Base-by-base conservation (phyloP, 345 rosid genomes). In the Punica granatum region DNA sequence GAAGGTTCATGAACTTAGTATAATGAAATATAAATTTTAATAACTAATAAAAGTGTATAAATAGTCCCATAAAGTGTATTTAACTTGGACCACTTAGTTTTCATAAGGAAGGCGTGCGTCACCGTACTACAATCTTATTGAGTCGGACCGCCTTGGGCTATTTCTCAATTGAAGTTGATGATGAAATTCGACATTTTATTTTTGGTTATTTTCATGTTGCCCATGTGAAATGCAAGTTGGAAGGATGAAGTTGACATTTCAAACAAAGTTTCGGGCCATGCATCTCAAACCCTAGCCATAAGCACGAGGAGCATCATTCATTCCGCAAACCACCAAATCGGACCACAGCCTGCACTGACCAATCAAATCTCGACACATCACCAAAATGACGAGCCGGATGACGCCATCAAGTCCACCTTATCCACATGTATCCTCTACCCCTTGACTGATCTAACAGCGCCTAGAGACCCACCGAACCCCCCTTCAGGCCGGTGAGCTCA, bases 241-340 rank as follows among this genome's bases (percentile, higher is more conserved):
- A n/a, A 51, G 58, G 28, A 51, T 21, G 58, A 23, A 30, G 58
- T 23, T 51, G 30, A 51, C 28, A 51, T 7, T n/a, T 51, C 58
- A 3, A 21, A 10, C 58, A 51, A n/a, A 21, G 28, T 41, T 41
- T 13, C 15, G 44, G 44, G 14, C 13, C 14, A 16, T 41, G 11
- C 44, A 51, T n/a, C 58, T n/a, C 58, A 51, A 51, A 51, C 58
- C 58, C 58, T 51, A 51, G 28, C 58, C 58, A 48, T 19, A 19
- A 1, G 21, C 53, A 46, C n/a, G 21, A 0, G 23, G n/a, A 16
- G 54, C 51, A 46, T 46, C 51, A 46, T 46, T 46, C 4, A 46
- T 46, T 23, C 51, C n/a, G n/a, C 21, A 7, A 48, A 19, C 25
- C 8, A 19, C 54, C 1, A 46, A 46, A 46, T 4, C 56, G 28